Base-by-base conservation (phyloP, 345 rosid species). In the Sisymbrium irio region DNA sequence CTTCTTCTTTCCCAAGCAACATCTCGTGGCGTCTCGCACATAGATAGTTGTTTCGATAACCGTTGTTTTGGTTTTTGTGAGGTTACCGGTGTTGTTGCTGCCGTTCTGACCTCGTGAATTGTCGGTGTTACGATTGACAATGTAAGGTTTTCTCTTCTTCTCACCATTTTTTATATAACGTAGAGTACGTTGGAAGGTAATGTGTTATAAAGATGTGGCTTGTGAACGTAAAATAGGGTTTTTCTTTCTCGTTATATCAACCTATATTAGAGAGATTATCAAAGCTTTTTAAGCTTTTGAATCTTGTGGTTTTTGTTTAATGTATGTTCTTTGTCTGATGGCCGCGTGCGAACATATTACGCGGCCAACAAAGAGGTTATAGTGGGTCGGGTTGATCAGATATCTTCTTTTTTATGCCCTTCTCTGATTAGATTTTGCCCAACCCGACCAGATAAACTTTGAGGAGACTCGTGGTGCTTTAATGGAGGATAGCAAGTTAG, bases 1-100 rank as follows among this genome's bases (percentile, higher is more conserved):
- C 93, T 82, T 36, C 97, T 78, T 83, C 77, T 89, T 84, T 94
- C 97, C 98, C 98, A 94, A 3, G 92, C 93, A 5, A 83, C 49
- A 54, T 92, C 97, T 3, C 91, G 79, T 3, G 86, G 82, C 0
- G 96, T 87, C 86, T 90, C 97, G 13, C 89, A 78, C 96, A 92
- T 82, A 0, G 97, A 92, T 18, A 92, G 77, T 72, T 95, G 99
- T 77, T 88, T 92, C 4, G 88, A 83, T 69, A 94, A 47, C 19
- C 73, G 47, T 51, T 77, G 87, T 66, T 79, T 84, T 72, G 64
- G 66, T 54, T 32, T 67, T 1, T 81, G 81, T 4, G 87, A 85
- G 20, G 67, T 77, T 69, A 78, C 51, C 0, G 87, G 87, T 80
- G 85, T 85, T 17, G 83, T 64, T 74, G 73, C 71, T 81, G 68